Evolutionary conservation across 352 stramenopile species (phyloP).

Genomic region (Pseudoperonospora humuli): DNA sequence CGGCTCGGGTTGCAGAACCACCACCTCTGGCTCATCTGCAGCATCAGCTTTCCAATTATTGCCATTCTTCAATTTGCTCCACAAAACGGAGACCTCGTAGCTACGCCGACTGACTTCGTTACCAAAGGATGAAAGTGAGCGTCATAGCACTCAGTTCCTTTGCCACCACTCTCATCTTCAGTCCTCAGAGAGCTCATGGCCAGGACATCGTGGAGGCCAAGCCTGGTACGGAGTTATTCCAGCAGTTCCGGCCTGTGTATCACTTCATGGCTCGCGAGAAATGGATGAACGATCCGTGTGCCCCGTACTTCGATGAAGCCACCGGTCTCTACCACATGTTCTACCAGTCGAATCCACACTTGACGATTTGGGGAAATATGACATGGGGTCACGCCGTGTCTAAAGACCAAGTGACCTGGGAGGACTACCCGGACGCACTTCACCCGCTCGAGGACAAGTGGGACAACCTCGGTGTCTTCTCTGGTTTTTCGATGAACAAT

Average conservation of each 20-base stretch:
- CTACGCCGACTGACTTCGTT: no score
- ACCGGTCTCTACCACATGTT: conserved; percentile 73
- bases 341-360: conserved; percentile 65
- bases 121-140: conserved; percentile 23
- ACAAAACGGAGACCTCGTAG: no score
- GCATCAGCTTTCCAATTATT: no score
- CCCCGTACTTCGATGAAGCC: conserved; percentile 54
- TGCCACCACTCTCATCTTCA: conserved; percentile 10
- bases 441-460: conserved; percentile 45
- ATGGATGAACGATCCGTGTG: conserved; percentile 83
- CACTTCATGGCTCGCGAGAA: conserved; percentile 58
- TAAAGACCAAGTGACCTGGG: conserved; percentile 62
- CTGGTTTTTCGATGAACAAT: conserved; percentile 50
- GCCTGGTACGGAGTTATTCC: conserved; percentile 22
- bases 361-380: conserved; percentile 61
- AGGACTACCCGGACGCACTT: conserved; percentile 56
- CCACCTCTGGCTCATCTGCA: no score
- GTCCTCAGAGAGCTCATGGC: conserved; percentile 4
- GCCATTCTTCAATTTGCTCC: no score
- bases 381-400: conserved; percentile 72
- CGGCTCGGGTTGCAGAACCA: no score
- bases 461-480: conserved; percentile 71
- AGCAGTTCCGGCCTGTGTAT: conserved; percentile 49
- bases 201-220: conserved; percentile 5
- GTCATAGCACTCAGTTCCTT: conserved; percentile 11